Conservation (phyloP, 345 rosid species). For the Salix dunnii region DNA sequence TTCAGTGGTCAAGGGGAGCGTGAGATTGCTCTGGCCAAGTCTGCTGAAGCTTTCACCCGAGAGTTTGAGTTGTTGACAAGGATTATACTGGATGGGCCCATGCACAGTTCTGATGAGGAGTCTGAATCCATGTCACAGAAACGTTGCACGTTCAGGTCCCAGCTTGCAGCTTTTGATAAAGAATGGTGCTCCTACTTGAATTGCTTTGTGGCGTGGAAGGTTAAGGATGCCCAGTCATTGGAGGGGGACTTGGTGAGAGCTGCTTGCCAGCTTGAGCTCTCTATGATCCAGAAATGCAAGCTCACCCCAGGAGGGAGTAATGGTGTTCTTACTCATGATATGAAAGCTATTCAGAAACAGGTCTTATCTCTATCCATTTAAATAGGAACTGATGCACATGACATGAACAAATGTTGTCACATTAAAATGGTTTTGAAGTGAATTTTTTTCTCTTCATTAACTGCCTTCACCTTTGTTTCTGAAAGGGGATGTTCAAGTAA, state of each 20-base stretch:
- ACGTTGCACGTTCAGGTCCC: slow-evolving; percentile 65
- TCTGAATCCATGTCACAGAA: slow-evolving; percentile 36
- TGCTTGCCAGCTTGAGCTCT: slow-evolving; percentile 97
- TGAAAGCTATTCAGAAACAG: slow-evolving; percentile 92
- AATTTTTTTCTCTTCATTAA: neutral
- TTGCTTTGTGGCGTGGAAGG: slow-evolving; percentile 94
- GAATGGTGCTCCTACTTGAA: slow-evolving; percentile 84
- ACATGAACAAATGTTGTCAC: neutral
- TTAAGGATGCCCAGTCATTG: slow-evolving; percentile 81
- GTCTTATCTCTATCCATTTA: slow-evolving; percentile 23
- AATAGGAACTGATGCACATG: neutral
- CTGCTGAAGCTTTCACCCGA: slow-evolving; percentile 59
- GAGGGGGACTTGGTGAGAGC: slow-evolving; percentile 93
- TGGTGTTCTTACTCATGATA: slow-evolving; percentile 68
- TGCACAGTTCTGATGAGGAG: slow-evolving; percentile 55
- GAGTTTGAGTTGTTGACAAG: slow-evolving; percentile 72
- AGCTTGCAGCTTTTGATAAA: slow-evolving; percentile 75
- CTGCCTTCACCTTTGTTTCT: neutral
- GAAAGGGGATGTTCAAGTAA: neutral
- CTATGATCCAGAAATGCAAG: slow-evolving; percentile 92
- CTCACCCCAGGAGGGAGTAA: slow-evolving; percentile 59
- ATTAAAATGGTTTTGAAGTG: neutral
- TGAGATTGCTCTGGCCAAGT: slow-evolving; percentile 63
- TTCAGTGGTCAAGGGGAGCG: slow-evolving; percentile 85
- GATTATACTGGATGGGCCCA: slow-evolving; percentile 70